Evolutionary conservation across 2,329 filamentous ascomycete species (phyloP), one percentile per base, ranked within the genome.

Genomic region (Claviceps citrina): DNA sequence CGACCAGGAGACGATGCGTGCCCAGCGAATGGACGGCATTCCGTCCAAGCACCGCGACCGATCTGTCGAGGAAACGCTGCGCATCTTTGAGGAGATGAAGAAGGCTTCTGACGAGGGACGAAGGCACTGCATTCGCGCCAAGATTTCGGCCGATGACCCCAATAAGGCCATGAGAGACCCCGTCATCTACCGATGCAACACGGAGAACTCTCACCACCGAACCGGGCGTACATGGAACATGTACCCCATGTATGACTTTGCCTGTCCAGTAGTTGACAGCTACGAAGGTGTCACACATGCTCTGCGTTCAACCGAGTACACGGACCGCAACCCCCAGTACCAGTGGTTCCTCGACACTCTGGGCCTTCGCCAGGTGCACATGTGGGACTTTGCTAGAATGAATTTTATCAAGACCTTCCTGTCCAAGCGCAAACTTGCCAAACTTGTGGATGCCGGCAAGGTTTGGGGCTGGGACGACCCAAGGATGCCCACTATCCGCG

Each of bases 131-230:
- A 93, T 98, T 49, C 82, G 91, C 44, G 91, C 91, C 43, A 95
- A 93, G 70, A 84, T 96, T 51, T 89, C 84, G 1, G 76, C 83
- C 50, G 84, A 93, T 60, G 82, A 91, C 63, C 82, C 82, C 48
- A 96, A 98, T 69, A 93, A 93, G 64, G 85, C 91, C 39, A 79
- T 96, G 74, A 76, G 91, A 48, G 91, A 98, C 60, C 91, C 91
- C 10, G 87, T 96, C 61, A 93, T 98, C 60, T 96, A 95, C 70
- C 80, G 91, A 49, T 95, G 86, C 50, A 94, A 93, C 57, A 53
- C 67, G 44, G 68, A 69, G 42, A 66, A 68, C 36, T 51, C 68
- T 16, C 82, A 91, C 59, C 84, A 91, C 65, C 77, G 84, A 49
- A 91, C 84, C 2, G 83, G 83, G 25, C 73, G 67, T 43, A 76